Evolutionary conservation across 495 filamentous ascomycete genomes (phyloP), one percentile per base, ranked within the genome.

Genomic region (Saxophila tyrrhenica): DNA sequence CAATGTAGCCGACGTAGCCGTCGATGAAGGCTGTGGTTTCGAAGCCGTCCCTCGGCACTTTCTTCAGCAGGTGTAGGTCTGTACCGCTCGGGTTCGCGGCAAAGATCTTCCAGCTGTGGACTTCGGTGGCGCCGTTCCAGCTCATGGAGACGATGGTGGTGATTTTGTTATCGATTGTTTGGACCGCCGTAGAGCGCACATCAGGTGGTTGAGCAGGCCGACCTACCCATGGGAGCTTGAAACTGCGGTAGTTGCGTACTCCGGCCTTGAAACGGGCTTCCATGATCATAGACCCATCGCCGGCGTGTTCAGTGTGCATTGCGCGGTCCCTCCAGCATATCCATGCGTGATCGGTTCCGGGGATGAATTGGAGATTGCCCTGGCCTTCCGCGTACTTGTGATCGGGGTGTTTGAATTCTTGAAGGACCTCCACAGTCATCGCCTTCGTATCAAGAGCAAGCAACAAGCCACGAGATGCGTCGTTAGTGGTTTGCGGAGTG

Each of bases 111-210:
- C 53, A 56, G 1, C 2, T 32, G 13, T 24, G 35, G 2, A 56
- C 53, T 21, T 56, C 53, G 2, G 53, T 56, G n/a, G 53, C 53
- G 10, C 53, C 53, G 29, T 56, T 56, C 53, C 53, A 56, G 53
- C 53, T 56, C 24, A 56, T 42, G 21, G 19, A 56, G 7, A 48
- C 53, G 19, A 35, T 43, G 7, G 24, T 48, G 7, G 10, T 25
- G 10, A 11, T 20, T 8, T 3, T 16, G 25, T 25, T 42, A 25
- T 51, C 52, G 2, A 43, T 23, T 35, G 29, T 35, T 3, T 44
- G 20, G 17, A 48, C 21, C 23, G 45, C 45, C 24, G 9, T 20
- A 7, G 45, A 23, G 8, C 13, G 23, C 9, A 56, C 35, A 21
- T 49, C 48, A 13, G 53, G 53, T 1, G 44, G 44, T 2, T 39